Evolutionary conservation across 1,284 basidiomycete species (phyloP).

Genomic region (Testicularia cyperi): DNA sequence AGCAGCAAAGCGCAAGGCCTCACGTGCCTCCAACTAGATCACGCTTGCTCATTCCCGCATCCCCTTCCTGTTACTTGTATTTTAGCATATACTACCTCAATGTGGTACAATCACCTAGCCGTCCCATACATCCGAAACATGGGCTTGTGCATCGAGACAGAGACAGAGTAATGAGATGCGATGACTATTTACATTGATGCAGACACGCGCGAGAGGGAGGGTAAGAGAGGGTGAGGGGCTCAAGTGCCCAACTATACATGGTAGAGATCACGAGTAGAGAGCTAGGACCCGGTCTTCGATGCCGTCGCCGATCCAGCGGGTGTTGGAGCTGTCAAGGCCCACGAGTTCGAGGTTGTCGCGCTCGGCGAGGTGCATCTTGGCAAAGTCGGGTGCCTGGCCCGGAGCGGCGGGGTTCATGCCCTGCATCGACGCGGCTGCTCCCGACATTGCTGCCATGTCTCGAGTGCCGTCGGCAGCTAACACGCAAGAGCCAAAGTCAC

Average conservation of each 20-base stretch:
- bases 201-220: too few species aligned
- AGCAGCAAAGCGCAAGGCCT: slow-evolving; percentile 36
- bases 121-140: too few species aligned
- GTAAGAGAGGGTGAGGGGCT: too few species aligned
- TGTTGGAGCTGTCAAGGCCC: slow-evolving; percentile 62
- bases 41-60: too few species aligned
- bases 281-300: slow-evolving; percentile 55
- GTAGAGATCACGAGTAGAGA: slow-evolving; percentile 47
- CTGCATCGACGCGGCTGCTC: slow-evolving; percentile 35
- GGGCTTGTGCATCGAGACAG: too few species aligned
- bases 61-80: too few species aligned
- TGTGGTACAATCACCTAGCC: too few species aligned
- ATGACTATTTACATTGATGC: too few species aligned
- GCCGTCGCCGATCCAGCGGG: slow-evolving; percentile 55
- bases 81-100: too few species aligned
- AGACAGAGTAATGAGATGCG: too few species aligned
- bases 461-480: slow-evolving; percentile 58
- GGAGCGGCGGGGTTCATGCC: slow-evolving; percentile 32
- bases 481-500: neutral
- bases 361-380: slow-evolving; percentile 87
- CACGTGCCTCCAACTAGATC: too few species aligned
- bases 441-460: slow-evolving; percentile 56
- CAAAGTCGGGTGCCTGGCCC: slow-evolving; percentile 71
- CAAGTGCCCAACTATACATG: too few species aligned
- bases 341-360: slow-evolving; percentile 89